Percentiles rank a stretch among this genome's conserved stretches.
Conservation (phyloP, 345 rosid species). For the Sonneratia alba region DNA sequence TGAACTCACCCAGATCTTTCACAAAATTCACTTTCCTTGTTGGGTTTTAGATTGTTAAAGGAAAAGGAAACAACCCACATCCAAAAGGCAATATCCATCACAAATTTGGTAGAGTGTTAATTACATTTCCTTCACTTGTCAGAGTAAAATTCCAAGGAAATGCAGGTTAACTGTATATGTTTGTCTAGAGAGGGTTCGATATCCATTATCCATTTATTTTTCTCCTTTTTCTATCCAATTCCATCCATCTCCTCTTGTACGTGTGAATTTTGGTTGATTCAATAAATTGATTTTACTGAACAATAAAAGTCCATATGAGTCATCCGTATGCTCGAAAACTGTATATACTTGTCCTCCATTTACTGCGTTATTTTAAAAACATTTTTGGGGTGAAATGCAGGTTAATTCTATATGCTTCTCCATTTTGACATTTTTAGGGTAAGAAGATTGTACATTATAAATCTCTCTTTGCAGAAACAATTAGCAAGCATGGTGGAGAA, state of each 20-base stretch:
- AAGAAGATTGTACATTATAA: background rate
- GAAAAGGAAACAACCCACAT: background rate
- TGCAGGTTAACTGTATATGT: too few relatives aligned
- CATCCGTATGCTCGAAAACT: too few relatives aligned
- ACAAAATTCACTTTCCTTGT: slow-evolving; percentile 42
- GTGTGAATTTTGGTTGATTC: too few relatives aligned
- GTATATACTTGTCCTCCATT: too few relatives aligned
- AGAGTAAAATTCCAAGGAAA: background rate
- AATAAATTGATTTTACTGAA: too few relatives aligned
- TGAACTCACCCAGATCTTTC: slow-evolving; percentile 17
- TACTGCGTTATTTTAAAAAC: too few relatives aligned
- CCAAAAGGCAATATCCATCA: slow-evolving; percentile 11
- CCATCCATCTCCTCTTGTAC: too few relatives aligned
- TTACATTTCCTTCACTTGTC: background rate
- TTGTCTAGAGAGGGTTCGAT: too few relatives aligned
- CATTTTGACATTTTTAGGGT: slow-evolving; percentile 10
- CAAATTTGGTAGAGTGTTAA: background rate
- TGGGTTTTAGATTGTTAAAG: slow-evolving; percentile 25
- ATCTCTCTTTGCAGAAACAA: slow-evolving; percentile 55
- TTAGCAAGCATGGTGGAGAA: slow-evolving; percentile 91
- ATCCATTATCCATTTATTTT: too few relatives aligned
- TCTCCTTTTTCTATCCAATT: too few relatives aligned
- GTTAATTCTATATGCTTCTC: background rate
- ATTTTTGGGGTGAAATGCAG: too few relatives aligned
- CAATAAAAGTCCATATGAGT: too few relatives aligned